These are phyloP conservation scores for Botrytis tulipae DNA, from an alignment of 2,329 filamentous ascomycete genomes.

Conservation along the genomic window DNA sequence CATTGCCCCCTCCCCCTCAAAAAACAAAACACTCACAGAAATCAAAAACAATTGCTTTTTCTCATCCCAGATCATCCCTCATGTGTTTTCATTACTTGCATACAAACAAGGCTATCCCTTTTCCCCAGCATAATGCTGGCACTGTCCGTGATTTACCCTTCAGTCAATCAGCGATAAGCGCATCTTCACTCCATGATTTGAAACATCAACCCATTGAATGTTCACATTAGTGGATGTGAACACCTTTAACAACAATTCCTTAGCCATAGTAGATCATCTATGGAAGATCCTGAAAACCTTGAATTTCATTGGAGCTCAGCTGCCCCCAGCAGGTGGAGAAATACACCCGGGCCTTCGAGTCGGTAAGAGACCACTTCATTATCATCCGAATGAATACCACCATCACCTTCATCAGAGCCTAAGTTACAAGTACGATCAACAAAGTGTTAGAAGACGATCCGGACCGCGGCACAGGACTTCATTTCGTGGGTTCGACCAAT, in stretches of 20 bases:
- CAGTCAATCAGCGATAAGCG: not conserved
- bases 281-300: not conserved
- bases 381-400: not conserved
- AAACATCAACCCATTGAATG: not conserved
- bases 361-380: not conserved
- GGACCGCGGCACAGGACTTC: not conserved
- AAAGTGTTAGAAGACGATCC: not conserved
- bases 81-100: not conserved
- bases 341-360: conserved; percentile 1
- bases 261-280: not conserved
- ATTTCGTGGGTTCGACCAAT: not conserved
- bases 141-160: not conserved
- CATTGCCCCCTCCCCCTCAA: not conserved
- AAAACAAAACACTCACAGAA: not conserved
- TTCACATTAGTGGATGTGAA: not conserved
- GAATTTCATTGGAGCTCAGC: not conserved
- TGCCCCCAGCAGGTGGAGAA: not conserved
- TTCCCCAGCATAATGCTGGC: not conserved
- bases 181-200: not conserved
- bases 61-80: not conserved
- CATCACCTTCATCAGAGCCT: not conserved
- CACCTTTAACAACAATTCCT: not conserved
- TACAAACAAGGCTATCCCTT: conserved; percentile 2
- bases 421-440: not conserved
- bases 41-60: not conserved